Base-by-base conservation (phyloP, 1,139 yeast species). In the Entelexis paramagnoliae region DNA sequence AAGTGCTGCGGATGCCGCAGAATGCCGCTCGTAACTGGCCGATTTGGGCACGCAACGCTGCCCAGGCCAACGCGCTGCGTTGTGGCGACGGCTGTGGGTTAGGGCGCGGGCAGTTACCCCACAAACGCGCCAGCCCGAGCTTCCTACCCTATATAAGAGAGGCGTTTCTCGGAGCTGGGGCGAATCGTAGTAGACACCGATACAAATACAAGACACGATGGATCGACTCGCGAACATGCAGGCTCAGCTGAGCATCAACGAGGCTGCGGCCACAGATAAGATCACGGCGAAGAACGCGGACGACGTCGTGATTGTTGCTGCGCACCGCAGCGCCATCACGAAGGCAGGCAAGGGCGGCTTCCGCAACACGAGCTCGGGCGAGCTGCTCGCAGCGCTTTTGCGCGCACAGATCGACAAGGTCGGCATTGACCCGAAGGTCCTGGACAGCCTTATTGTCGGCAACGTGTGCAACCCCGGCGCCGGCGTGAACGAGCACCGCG, bases 401-500 rank as follows among this genome's bases (percentile, higher is more conserved):
- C 70, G 72, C 56, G 83, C 79, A 46, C 76, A 85, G 59, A 64
- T 87, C 55, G 74, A 75, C 55, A 77, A 75, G 62, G 66, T 77
- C 47, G 72, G 80, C 51, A 71, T 79, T n/a, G 87, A 83, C 66
- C 79, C 81, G 49, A 67, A 70, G 57, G 66, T 79, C 62, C 79
- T 88, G 58, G 94, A 83, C 62, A 96, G 88, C 62, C 81, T 88
- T 57, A 82, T 83, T 39, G 80, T 84, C 58, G 96, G 96, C 63
- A 88, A 89, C 66, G 96, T 87, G 44, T 75, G 88, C 64, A 86
- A 87, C 70, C 77, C 78, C 52, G 96, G 95, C 55, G 93, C 95
- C 42, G 96, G 96, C 64, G 94, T 89, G 53, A 81, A 82, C 54
- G 96, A 87, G 69, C 95, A 86, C 69, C 77, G 71, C 22, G 96